Conservation (phyloP, 192 early-diverging fungal genomes). For the Backusella morwellensis region DNA sequence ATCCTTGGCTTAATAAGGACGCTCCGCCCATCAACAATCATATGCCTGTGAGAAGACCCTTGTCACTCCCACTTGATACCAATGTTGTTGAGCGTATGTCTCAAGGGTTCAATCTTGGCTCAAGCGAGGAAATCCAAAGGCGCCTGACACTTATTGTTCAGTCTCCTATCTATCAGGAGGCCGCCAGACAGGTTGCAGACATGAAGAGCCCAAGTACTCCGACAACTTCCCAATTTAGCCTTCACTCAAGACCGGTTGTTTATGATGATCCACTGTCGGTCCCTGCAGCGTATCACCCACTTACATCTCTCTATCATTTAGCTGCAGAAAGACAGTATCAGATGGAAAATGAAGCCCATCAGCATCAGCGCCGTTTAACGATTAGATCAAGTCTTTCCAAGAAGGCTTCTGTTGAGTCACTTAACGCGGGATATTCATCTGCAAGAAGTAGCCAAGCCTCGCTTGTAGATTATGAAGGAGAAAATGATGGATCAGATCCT, state of each 20-base stretch:
- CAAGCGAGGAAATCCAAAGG: constrained; percentile 51
- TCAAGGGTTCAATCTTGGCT: constrained; percentile 74
- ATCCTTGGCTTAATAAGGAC: constrained; percentile 77
- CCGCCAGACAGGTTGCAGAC: constrained; percentile 5
- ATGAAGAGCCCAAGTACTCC: not conserved
- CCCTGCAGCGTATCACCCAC: constrained; percentile 50
- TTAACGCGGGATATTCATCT: constrained; percentile 6
- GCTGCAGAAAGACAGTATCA: constrained; percentile 58
- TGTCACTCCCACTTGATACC: constrained; percentile 54
- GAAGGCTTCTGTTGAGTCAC: constrained; percentile 23
- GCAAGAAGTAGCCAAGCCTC: constrained; percentile 19
- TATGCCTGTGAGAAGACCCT: constrained; percentile 54
- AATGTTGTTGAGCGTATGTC: constrained; percentile 64
- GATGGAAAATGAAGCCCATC: not conserved
- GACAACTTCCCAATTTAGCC: not conserved
- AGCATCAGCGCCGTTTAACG: not conserved
- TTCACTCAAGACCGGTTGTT: not conserved
- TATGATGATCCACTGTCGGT: constrained; percentile 33
- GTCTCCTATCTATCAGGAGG: constrained; percentile 48
- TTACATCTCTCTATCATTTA: constrained; percentile 85
- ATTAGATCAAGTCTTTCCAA: constrained; percentile 3
- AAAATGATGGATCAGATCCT: not conserved
- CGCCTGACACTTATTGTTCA: constrained; percentile 51
- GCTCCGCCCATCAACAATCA: constrained; percentile 62
- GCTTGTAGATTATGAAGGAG: not conserved